Evolutionary conservation across 2,329 filamentous ascomycete genomes (phyloP), one percentile per base, ranked within the genome.

Genomic region (Metarhizium sp.): DNA sequence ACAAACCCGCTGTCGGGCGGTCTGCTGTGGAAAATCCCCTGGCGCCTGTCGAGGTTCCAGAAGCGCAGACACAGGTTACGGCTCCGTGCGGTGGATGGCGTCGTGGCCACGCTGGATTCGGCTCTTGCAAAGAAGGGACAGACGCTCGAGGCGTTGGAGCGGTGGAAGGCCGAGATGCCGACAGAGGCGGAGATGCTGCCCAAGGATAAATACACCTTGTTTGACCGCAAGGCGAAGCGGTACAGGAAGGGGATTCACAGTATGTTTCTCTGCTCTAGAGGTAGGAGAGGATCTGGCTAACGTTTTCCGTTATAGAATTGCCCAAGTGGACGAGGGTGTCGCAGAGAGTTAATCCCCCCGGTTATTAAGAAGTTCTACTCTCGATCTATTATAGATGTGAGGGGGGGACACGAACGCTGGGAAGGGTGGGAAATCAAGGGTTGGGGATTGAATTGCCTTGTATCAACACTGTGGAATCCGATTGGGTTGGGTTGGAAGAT

Each of bases 241-340:
- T 99, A 97, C 72, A 81, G 94, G 69, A 99, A 99, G 83, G 90
- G 91, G 55, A 92, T 99, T 71, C 92, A 97, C 75, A 97, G 92
- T 96, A 80, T 65, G 90, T 84, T 55, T 14, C 38, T 11, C 4
- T 50, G 29, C 32, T 50, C 50, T 13, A 30, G 11, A 20, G 14
- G 8, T 43, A 20, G 25, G 45, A 11, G 16, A 36, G 25, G 20
- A 8, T 29, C 32, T 45, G 42, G 45, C 20, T 48, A 20, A 30
- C 45, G 7, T 29, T 14, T 25, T 46, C 34, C 1, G 16, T 29
- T 42, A 52, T 64, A 92, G 88, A 91, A 71, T 73, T 92, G 53
- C 87, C 86, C 55, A 91, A 97, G 76, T 97, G 92, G 92, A 97
- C 92, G 63, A 87, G 92, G 74, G 87, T 97, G 59, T 95, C 90